Conservation (phyloP, 805 yeast species). For the Candida ulmi region DNA sequence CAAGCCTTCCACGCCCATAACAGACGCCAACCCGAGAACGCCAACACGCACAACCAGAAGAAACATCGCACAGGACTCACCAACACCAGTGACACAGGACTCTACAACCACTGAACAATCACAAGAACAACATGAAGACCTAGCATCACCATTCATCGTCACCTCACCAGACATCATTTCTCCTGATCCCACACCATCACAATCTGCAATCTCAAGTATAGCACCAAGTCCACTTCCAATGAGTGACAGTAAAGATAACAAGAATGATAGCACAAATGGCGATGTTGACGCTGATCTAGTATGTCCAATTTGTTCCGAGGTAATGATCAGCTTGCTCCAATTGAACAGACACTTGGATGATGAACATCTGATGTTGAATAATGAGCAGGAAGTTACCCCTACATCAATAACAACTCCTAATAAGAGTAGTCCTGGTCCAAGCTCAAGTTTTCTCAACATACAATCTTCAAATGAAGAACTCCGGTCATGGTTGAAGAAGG, state of each 20-base stretch:
- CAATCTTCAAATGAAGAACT: conserved; percentile 27
- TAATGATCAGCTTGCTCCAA: conserved; percentile 47
- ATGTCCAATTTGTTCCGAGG: conserved; percentile 71
- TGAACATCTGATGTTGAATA: conserved; percentile 37
- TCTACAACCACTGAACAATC: too few species aligned
- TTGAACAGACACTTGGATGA: conserved; percentile 71
- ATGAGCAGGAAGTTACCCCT: too few species aligned
- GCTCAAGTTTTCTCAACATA: background rate
- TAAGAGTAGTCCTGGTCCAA: too few species aligned
- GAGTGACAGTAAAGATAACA: background rate
- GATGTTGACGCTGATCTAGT: too few species aligned
- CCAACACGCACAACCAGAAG: background rate
- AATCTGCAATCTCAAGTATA: background rate
- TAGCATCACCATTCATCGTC: conserved; percentile 1
- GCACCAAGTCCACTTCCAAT: background rate
- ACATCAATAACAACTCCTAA: too few species aligned
- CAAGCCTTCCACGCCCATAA: background rate
- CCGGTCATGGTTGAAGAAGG: conserved; percentile 38
- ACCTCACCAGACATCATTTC: conserved; percentile 7
- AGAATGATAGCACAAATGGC: too few species aligned
- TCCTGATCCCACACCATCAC: background rate
- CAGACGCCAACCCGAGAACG: background rate
- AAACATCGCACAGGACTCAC: too few species aligned
- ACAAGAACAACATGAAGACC: too few species aligned
- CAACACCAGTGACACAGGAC: too few species aligned